Percentiles rank a stretch among this genome's conserved stretches.
Conservation (phyloP, 208 protist species). For the Herpetomonas muscarum region DNA sequence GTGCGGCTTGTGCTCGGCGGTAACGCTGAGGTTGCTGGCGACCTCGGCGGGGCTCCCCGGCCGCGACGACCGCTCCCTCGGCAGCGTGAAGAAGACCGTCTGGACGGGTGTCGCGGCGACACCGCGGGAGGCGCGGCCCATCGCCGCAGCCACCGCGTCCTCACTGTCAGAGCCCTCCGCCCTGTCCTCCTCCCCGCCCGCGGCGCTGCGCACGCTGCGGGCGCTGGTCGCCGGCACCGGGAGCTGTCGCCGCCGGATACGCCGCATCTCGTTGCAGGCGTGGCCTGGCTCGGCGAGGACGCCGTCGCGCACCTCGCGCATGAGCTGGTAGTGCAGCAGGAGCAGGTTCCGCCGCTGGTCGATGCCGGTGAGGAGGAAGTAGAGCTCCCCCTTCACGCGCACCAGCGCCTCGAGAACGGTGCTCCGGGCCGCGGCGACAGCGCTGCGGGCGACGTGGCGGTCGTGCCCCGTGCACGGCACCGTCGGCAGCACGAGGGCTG, state of each 20-base stretch:
- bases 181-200: too few species aligned
- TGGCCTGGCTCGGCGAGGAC: not conserved
- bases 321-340: slow-evolving; percentile 9
- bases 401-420: slow-evolving; percentile 36
- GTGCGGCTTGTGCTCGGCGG: not conserved
- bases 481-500: slow-evolving; percentile 29
- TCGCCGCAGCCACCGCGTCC: slow-evolving; percentile 4
- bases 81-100: slow-evolving; percentile 10
- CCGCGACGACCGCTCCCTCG: too few species aligned
- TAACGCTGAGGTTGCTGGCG: too few species aligned
- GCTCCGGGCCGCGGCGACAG: slow-evolving; percentile 25
- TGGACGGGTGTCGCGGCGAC: slow-evolving; percentile 5
- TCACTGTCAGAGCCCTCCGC: too few species aligned
- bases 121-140: not conserved
- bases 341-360: slow-evolving; percentile 29
- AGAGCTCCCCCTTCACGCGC: slow-evolving; percentile 44
- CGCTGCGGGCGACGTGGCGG: slow-evolving; percentile 22
- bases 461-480: slow-evolving; percentile 16
- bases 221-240: too few species aligned
- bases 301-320: slow-evolving; percentile 4
- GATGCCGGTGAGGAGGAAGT: slow-evolving; percentile 43
- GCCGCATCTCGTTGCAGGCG: not conserved
- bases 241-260: not conserved
- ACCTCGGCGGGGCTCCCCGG: too few species aligned
- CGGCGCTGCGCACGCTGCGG: too few species aligned